Evolutionary conservation across 163 green algal genomes (phyloP).

Genomic region (Scenedesmus sp.): DNA sequence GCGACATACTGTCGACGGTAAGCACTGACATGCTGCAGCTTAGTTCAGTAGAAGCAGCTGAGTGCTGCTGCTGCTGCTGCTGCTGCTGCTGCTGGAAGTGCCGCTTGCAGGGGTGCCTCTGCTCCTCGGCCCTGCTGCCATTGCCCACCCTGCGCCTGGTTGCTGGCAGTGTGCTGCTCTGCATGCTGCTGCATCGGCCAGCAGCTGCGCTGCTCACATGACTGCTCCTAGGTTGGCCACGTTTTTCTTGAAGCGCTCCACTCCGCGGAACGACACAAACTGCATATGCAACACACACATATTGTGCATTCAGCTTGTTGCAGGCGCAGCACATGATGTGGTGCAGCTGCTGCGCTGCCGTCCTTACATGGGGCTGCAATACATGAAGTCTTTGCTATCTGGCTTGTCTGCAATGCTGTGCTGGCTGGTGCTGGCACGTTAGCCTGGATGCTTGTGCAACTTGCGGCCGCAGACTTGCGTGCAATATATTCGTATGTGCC

Average conservation of each 20-base stretch:
- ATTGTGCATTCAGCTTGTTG: not conserved
- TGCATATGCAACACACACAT: not conserved
- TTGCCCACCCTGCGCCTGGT: not conserved
- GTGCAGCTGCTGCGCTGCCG: no score
- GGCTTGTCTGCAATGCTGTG: no score
- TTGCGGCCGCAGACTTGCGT: no score
- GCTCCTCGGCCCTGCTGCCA: not conserved
- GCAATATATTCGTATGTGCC: not conserved
- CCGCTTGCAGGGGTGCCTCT: not conserved
- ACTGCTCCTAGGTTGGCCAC: slow-evolving; percentile 82
- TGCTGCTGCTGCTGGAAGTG: not conserved
- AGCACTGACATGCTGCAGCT: no score
- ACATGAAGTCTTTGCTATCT: no score
- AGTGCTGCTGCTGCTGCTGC: not conserved
- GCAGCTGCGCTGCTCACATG: slow-evolving; percentile 61
- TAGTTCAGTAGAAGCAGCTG: not conserved
- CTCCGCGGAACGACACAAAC: slow-evolving; percentile 81
- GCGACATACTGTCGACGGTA: no score
- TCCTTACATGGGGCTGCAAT: no score
- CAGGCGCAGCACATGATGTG: no score
- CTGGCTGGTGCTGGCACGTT: no score
- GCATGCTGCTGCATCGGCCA: not conserved
- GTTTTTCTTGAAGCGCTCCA: slow-evolving; percentile 86
- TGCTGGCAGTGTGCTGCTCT: not conserved
- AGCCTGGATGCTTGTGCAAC: no score